Evolutionary conservation across 768 basidiomycete species (phyloP).

Genomic region (Mycena epipterygia): DNA sequence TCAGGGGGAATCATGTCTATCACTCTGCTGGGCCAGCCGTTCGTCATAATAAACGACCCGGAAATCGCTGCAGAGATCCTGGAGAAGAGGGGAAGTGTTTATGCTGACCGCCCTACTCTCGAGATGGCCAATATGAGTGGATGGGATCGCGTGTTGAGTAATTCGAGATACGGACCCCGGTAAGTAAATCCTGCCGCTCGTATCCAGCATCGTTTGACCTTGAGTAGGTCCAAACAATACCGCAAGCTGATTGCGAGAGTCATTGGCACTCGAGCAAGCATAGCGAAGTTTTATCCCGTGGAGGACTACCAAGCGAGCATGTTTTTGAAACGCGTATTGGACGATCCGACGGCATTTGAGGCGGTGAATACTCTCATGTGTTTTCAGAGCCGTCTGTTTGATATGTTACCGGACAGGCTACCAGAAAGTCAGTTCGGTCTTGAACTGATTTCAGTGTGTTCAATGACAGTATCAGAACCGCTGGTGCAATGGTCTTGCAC

Average conservation of each 20-base stretch:
- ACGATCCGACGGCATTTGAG: conserved; percentile 44
- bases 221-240: conserved; percentile 20
- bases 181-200: background rate
- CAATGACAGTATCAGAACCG: conserved; percentile 47
- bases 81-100: conserved; percentile 54
- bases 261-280: conserved; percentile 53
- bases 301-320: conserved; percentile 55
- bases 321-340: conserved; percentile 54
- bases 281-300: conserved; percentile 54
- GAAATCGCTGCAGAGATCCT: conserved; percentile 48
- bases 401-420: background rate
- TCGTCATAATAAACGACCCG: conserved; percentile 38
- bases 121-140: conserved; percentile 52
- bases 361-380: conserved; percentile 21
- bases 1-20: conserved; percentile 35
- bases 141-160: conserved; percentile 29
- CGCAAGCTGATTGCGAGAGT: conserved; percentile 57
- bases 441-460: no score
- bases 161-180: conserved; percentile 11
- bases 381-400: conserved; percentile 1
- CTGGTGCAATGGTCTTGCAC: conserved; percentile 59
- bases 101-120: conserved; percentile 57
- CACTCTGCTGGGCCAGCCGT: conserved; percentile 33
- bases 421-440: conserved; percentile 48
- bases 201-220: no score